Evolutionary conservation across 2,329 filamentous ascomycete genomes (phyloP).

Genomic region (Leptodontidium sp.): DNA sequence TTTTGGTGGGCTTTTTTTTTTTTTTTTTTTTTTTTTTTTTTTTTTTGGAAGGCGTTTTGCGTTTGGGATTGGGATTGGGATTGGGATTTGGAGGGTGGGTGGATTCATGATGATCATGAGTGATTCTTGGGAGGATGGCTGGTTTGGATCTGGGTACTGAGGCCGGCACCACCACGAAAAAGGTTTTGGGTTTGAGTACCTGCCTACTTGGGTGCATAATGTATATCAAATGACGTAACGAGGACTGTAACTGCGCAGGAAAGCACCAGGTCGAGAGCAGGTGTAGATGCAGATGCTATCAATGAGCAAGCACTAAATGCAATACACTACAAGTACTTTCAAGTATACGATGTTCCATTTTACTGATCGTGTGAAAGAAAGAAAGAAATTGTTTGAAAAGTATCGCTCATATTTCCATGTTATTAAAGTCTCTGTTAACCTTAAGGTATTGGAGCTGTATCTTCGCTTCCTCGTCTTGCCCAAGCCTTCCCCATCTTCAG

Average conservation of each 20-base stretch:
- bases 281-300: too few relatives aligned
- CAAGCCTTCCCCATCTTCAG: too few relatives aligned
- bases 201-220: neutral
- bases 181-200: neutral
- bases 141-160: neutral
- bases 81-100: too few relatives aligned
- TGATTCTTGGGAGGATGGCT: too few relatives aligned
- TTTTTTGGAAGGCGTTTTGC: neutral
- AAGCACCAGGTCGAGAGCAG: neutral
- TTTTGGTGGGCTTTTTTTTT: neutral
- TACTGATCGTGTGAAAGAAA: too few relatives aligned
- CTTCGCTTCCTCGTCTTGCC: too few relatives aligned
- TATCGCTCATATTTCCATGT: too few relatives aligned
- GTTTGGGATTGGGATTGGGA: too few relatives aligned
- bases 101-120: neutral
- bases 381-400: too few relatives aligned
- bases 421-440: too few relatives aligned
- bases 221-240: conserved; percentile 6
- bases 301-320: neutral
- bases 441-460: too few relatives aligned
- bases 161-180: neutral
- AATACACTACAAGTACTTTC: neutral
- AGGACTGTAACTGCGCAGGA: neutral
- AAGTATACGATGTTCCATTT: too few relatives aligned
- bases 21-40: neutral